phyloP scores from a whole-genome alignment of 768 basidiomycete species.

The Tephrocybe sp. region DNA sequence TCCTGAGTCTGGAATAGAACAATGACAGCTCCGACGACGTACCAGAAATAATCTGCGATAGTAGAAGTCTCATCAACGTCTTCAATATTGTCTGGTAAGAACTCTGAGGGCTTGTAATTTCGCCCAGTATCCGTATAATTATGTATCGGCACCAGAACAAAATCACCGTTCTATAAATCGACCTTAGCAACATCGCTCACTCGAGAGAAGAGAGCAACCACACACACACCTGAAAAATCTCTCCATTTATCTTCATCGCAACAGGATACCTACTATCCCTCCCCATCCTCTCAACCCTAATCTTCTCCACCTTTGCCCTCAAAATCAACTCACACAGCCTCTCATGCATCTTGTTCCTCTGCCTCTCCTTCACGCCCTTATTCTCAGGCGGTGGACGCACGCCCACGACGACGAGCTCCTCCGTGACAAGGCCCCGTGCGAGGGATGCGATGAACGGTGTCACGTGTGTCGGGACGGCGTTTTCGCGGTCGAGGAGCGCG shows the following conservation, averaged over 20 bases:
- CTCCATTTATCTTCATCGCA: constrained; percentile 39
- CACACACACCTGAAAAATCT: constrained; percentile 39
- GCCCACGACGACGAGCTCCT: constrained; percentile 53
- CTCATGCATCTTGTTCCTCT: constrained; percentile 21
- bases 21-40: constrained; percentile 4
- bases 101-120: constrained; percentile 22
- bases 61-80: constrained; percentile 35
- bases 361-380: constrained; percentile 23
- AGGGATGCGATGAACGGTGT: constrained; percentile 57
- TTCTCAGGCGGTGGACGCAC: constrained; percentile 30
- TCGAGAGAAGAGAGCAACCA: neutral
- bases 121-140: constrained; percentile 1
- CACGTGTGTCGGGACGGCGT: constrained; percentile 57
- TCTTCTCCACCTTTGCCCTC: constrained; percentile 21
- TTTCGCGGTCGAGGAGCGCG: constrained; percentile 51
- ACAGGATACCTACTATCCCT: constrained; percentile 32
- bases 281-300: constrained; percentile 29
- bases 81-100: constrained; percentile 28
- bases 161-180: constrained; percentile 57
- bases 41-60: constrained; percentile 68
- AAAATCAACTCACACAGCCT: constrained; percentile 26
- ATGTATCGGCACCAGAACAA: constrained; percentile 45
- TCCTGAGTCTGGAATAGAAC: neutral
- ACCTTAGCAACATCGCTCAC: neutral
- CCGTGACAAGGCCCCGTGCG: constrained; percentile 50